phyloP scores from a whole-genome alignment of 257 asterid species.

The Solanum chaucha region DNA sequence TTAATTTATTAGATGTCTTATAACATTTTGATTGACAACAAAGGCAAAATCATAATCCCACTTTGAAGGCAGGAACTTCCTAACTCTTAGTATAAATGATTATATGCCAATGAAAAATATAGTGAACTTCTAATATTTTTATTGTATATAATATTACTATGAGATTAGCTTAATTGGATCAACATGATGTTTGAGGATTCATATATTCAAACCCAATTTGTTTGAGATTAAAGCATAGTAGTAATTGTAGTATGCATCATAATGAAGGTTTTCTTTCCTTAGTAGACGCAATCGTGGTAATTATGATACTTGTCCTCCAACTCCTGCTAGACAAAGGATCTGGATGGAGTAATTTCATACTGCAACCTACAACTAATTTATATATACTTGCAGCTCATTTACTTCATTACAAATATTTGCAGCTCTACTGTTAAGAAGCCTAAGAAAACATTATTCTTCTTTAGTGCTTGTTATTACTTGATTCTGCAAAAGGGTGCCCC shows the following conservation, averaged over 20 bases:
- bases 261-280: background rate
- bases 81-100: background rate
- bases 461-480: background rate
- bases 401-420: background rate
- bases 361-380: background rate
- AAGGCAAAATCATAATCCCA: background rate
- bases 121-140: background rate
- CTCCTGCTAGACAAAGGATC: background rate
- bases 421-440: background rate
- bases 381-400: background rate
- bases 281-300: background rate
- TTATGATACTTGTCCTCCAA: background rate
- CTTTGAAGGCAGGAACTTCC: background rate
- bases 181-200: background rate
- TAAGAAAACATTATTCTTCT: background rate
- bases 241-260: background rate
- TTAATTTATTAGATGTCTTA: background rate
- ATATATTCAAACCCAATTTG: background rate
- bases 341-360: background rate
- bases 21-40: background rate
- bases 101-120: background rate
- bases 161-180: background rate
- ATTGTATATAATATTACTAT: background rate
- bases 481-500: background rate
- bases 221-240: background rate